These are phyloP conservation scores for Populus trichocarpa DNA, from an alignment of 441 rosid genomes.

Conservation along the genomic window DNA sequence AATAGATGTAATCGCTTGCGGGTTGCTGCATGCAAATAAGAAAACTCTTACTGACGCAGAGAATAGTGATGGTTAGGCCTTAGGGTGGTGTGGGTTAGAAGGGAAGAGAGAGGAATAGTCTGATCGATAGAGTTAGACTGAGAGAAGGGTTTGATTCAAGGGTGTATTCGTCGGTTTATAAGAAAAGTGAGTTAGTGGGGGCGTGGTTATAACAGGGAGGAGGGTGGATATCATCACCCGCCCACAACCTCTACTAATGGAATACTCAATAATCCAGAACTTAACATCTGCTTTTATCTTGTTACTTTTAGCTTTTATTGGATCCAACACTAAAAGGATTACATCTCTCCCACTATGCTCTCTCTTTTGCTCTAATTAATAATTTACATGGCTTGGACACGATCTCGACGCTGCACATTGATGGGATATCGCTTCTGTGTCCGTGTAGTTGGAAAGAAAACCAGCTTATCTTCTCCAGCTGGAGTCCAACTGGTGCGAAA, in stretches of 20 bases:
- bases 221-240: background rate
- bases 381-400: conserved; percentile 18
- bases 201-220: background rate
- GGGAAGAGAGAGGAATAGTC: background rate
- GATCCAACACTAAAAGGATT: conserved; percentile 14
- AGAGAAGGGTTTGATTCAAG: background rate
- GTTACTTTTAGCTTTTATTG: conserved; percentile 15
- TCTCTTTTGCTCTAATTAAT: conserved; percentile 1
- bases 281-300: conserved; percentile 23
- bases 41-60: background rate
- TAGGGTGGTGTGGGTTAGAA: background rate
- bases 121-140: background rate
- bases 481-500: conserved; percentile 70
- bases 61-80: background rate
- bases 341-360: conserved; percentile 14
- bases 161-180: background rate
- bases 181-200: background rate
- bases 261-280: background rate
- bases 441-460: conserved; percentile 92
- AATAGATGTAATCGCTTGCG: background rate
- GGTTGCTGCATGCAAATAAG: background rate
- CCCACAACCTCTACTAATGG: conserved; percentile 4
- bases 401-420: conserved; percentile 44
- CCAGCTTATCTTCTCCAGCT: conserved; percentile 78
- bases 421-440: conserved; percentile 91